phyloP scores from a whole-genome alignment of 2,329 filamentous ascomycete species.

The Zymoseptoria crescenta region DNA sequence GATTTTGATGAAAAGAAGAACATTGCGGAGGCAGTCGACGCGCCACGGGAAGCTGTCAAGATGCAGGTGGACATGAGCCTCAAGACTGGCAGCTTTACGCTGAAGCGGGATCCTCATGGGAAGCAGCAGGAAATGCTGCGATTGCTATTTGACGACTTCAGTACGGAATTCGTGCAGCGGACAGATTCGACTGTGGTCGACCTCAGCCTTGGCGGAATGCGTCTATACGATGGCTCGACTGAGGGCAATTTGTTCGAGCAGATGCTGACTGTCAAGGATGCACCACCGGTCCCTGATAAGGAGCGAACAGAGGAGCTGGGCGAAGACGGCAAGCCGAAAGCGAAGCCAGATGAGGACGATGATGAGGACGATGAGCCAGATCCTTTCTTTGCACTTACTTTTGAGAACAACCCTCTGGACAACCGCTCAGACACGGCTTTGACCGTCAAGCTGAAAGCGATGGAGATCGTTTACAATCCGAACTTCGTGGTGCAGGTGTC shows the following conservation, averaged over 20 bases:
- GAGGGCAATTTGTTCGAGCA: conserved; percentile 85
- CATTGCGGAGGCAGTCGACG: conserved; percentile 76
- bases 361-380: conserved; percentile 50
- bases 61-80: conserved; percentile 86
- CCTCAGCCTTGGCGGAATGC: conserved; percentile 81
- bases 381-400: conserved; percentile 82
- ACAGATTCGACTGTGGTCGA: conserved; percentile 87
- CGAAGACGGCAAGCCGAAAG: conserved; percentile 39
- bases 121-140: conserved; percentile 73
- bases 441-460: conserved; percentile 82
- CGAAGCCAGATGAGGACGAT: conserved; percentile 34
- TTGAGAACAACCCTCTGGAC: conserved; percentile 93
- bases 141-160: conserved; percentile 89
- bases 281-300: conserved; percentile 50
- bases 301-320: conserved; percentile 42
- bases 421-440: conserved; percentile 85
- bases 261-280: conserved; percentile 92
- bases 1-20: conserved; percentile 97
- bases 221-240: conserved; percentile 93
- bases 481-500: conserved; percentile 83
- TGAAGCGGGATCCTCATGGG: conserved; percentile 78
- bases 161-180: conserved; percentile 78
- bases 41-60: conserved; percentile 85
- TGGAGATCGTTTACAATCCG: conserved; percentile 97
- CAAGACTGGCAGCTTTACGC: conserved; percentile 91